Conservation (phyloP, 495 filamentous ascomycete genomes). For the Xylona heveae region DNA sequence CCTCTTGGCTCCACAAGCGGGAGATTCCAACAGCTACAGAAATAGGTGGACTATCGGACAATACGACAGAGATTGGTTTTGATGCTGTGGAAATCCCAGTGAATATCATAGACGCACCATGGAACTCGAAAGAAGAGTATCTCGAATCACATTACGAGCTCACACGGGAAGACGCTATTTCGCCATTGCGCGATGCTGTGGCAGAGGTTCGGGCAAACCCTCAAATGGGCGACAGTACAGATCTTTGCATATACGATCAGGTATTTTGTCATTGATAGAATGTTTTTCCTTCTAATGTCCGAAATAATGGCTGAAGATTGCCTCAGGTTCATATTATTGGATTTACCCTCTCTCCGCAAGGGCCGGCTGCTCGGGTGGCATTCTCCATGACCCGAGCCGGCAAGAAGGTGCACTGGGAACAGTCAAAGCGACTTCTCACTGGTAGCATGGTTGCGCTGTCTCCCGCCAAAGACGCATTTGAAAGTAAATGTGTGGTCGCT, state of each 20-base stretch:
- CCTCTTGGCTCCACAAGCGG: conserved; percentile 3
- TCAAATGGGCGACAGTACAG: conserved; percentile 20
- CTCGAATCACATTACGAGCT: conserved; percentile 16
- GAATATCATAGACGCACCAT: conserved; percentile 19
- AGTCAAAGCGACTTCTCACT: conserved; percentile 47
- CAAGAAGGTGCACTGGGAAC: conserved; percentile 55
- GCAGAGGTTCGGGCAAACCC: conserved; percentile 11
- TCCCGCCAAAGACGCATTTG: conserved; percentile 39
- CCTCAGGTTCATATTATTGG: conserved; percentile 42
- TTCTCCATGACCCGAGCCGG: conserved; percentile 48
- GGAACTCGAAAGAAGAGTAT: conserved; percentile 16
- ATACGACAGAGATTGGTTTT: background rate
- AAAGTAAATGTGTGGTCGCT: conserved; percentile 43
- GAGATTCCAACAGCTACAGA: conserved; percentile 3
- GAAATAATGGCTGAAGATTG: conserved; percentile 4
- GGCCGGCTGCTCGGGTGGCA: conserved; percentile 41
- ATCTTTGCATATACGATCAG: conserved; percentile 51
- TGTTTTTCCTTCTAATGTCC: conserved; percentile 1
- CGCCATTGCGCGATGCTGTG: conserved; percentile 18
- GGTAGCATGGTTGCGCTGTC: conserved; percentile 54
- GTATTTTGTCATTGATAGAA: conserved; percentile 20
- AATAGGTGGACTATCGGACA: background rate
- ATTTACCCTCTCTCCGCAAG: conserved; percentile 36
- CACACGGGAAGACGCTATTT: conserved; percentile 22
- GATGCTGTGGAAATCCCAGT: conserved; percentile 10